phyloP scores from a whole-genome alignment of 768 basidiomycete species.

The Phanerochaete sordida region DNA sequence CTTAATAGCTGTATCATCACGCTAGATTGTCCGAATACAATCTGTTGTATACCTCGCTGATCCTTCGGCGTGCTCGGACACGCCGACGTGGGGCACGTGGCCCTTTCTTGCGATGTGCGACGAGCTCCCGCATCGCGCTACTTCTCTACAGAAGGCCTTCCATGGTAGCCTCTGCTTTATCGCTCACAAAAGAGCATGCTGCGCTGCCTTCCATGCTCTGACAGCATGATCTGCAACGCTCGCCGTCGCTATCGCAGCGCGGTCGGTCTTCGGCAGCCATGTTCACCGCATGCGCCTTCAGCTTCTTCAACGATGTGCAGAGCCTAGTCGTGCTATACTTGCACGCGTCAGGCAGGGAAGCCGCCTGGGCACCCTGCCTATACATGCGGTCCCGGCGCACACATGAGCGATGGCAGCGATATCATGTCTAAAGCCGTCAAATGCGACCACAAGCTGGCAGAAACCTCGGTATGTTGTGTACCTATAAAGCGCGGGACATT shows the following conservation, averaged over 20 bases:
- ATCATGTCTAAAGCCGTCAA: not conserved
- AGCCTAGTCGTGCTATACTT: not conserved
- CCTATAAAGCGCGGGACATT: not conserved
- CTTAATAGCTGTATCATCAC: constrained; percentile 13
- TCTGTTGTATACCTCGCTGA: constrained; percentile 10
- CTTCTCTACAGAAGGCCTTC: not conserved
- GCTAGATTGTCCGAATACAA: constrained; percentile 8
- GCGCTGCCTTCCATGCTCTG: not conserved
- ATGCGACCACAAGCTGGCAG: not conserved
- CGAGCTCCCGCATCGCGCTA: not conserved
- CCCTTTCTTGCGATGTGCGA: not conserved
- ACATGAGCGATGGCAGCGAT: not conserved
- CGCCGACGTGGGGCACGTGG: not conserved
- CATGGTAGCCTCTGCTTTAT: not conserved
- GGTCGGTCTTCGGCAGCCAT: constrained; percentile 2
- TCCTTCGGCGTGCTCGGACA: not conserved
- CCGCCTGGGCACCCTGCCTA: not conserved
- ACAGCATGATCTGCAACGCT: not conserved
- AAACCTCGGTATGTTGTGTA: not conserved
- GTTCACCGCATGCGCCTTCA: constrained; percentile 8
- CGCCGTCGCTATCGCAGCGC: constrained; percentile 10
- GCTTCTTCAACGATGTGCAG: constrained; percentile 1
- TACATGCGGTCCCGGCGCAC: not conserved
- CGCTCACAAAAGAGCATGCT: not conserved
- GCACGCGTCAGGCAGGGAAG: not conserved